Percentiles rank a stretch among this genome's conserved stretches.
Conservation (phyloP, 2,329 filamentous ascomycete species). For the Fusarium compactum region DNA sequence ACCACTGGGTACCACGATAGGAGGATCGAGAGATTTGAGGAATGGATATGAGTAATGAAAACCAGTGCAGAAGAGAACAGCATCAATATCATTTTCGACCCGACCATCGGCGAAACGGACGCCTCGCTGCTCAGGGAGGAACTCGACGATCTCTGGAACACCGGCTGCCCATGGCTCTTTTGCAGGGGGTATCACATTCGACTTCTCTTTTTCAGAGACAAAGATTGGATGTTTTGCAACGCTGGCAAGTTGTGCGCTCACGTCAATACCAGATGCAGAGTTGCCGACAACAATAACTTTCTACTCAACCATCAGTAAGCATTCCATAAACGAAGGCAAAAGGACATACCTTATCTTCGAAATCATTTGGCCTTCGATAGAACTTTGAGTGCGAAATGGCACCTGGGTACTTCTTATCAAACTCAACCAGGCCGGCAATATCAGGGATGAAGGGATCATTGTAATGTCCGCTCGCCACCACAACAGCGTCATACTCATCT, state of each 20-base stretch:
- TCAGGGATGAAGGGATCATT: conserved; percentile 69
- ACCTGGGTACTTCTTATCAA: conserved; percentile 62
- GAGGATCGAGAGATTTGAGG: conserved; percentile 57
- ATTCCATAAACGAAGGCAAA: accelerated
- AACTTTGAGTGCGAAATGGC: conserved; percentile 74
- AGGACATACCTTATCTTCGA: conserved; percentile 48
- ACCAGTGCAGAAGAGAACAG: conserved; percentile 85
- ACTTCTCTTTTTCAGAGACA: conserved; percentile 60
- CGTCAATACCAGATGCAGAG: conserved; percentile 78
- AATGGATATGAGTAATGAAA: conserved; percentile 89
- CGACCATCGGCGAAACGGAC: conserved; percentile 73
- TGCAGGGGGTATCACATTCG: conserved; percentile 43
- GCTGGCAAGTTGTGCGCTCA: conserved; percentile 71
- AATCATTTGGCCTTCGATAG: conserved; percentile 64
- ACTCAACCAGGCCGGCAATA: conserved; percentile 66
- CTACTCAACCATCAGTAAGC: conserved; percentile 55
- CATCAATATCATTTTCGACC: conserved; percentile 74
- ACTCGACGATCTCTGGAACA: conserved; percentile 62
- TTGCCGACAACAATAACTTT: conserved; percentile 77
- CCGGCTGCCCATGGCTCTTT: conserved; percentile 51
- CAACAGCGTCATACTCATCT: conserved; percentile 69
- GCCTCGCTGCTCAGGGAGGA: conserved; percentile 57
- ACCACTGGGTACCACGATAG: conserved; percentile 70
- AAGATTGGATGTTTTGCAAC: conserved; percentile 68
- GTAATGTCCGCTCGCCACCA: conserved; percentile 73